Percentiles rank a stretch among this genome's conserved stretches.
These are phyloP conservation scores for Kluyveromyces starmeri DNA, from an alignment of 805 yeast genomes.

Conservation along the genomic window DNA sequence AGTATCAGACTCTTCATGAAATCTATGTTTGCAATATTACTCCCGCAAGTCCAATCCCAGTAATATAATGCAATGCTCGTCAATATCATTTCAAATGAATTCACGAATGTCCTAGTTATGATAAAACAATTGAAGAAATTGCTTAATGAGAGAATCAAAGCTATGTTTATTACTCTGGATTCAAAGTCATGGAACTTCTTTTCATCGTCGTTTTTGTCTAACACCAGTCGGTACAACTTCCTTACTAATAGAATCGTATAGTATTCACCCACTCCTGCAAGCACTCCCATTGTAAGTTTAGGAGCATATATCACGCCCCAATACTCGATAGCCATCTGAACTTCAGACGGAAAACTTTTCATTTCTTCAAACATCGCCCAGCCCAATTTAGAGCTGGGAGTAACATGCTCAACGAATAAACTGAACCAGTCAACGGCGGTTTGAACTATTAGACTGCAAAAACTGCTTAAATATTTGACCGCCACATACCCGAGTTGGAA, in stretches of 20 bases:
- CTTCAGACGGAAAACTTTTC: slow-evolving; percentile 11
- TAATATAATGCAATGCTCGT: slow-evolving; percentile 56
- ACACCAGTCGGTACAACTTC: slow-evolving; percentile 17
- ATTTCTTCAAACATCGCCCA: slow-evolving; percentile 7
- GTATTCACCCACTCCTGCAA: slow-evolving; percentile 68
- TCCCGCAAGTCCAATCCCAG: slow-evolving; percentile 56
- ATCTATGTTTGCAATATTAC: slow-evolving; percentile 10
- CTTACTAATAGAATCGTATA: slow-evolving; percentile 42
- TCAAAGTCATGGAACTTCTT: slow-evolving; percentile 2
- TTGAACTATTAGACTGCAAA: slow-evolving; percentile 2
- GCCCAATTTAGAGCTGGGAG: slow-evolving; percentile 6
- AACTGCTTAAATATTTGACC: slow-evolving; percentile 3
- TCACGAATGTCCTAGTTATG: slow-evolving; percentile 76
- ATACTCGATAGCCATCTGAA: slow-evolving; percentile 30
- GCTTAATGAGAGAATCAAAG: slow-evolving; percentile 17
- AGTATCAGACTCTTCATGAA: slow-evolving; percentile 35
- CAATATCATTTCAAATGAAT: slow-evolving; percentile 66
- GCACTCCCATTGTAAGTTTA: slow-evolving; percentile 54
- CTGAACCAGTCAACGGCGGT: slow-evolving; percentile 2
- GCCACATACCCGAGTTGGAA: slow-evolving; percentile 34
- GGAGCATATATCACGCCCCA: slow-evolving; percentile 44
- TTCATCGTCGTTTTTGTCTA: slow-evolving; percentile 14
- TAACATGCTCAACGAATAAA: background rate
- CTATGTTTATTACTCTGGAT: slow-evolving; percentile 14
- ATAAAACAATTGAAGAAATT: slow-evolving; percentile 69